Conservation (phyloP, 805 yeast genomes). For the Candida tallmaniae region DNA sequence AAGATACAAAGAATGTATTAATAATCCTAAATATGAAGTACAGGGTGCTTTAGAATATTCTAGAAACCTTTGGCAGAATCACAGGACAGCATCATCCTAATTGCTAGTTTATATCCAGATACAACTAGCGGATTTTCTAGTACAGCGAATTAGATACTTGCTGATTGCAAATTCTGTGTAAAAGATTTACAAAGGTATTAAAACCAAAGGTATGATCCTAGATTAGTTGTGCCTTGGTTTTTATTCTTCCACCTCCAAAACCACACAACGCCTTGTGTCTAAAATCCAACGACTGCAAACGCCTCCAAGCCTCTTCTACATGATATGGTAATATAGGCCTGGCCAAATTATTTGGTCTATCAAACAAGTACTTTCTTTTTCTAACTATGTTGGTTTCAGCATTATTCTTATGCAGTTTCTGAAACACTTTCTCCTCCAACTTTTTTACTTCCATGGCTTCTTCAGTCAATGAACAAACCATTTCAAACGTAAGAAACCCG, state of each 20-base stretch:
- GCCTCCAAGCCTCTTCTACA: slow-evolving; percentile 85
- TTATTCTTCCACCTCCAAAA: slow-evolving; percentile 65
- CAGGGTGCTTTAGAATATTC: too few species aligned
- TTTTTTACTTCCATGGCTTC: slow-evolving; percentile 79
- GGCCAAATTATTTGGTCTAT: slow-evolving; percentile 81
- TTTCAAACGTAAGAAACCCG: slow-evolving; percentile 93
- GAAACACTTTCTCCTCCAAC: slow-evolving; percentile 52
- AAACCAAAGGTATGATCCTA: slow-evolving; percentile 13
- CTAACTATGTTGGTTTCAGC: slow-evolving; percentile 8
- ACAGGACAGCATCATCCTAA: too few species aligned
- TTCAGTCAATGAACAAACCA: slow-evolving; percentile 92
- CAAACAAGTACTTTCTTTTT: slow-evolving; percentile 60
- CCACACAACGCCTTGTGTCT: slow-evolving; percentile 62
- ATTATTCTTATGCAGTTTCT: slow-evolving; percentile 24
- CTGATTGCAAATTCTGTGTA: too few species aligned
- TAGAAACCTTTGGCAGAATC: too few species aligned
- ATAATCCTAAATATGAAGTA: too few species aligned
- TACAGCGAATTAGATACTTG: too few species aligned
- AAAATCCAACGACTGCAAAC: slow-evolving; percentile 56
- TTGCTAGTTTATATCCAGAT: too few species aligned
- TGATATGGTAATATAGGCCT: slow-evolving; percentile 76
- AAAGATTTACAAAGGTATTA: not conserved
- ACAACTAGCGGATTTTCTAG: too few species aligned
- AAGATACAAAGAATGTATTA: too few species aligned
- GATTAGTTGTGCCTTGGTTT: slow-evolving; percentile 49